Evolutionary conservation across 768 basidiomycete genomes (phyloP), one percentile per base, ranked within the genome.

Genomic region (Trametes villosa): DNA sequence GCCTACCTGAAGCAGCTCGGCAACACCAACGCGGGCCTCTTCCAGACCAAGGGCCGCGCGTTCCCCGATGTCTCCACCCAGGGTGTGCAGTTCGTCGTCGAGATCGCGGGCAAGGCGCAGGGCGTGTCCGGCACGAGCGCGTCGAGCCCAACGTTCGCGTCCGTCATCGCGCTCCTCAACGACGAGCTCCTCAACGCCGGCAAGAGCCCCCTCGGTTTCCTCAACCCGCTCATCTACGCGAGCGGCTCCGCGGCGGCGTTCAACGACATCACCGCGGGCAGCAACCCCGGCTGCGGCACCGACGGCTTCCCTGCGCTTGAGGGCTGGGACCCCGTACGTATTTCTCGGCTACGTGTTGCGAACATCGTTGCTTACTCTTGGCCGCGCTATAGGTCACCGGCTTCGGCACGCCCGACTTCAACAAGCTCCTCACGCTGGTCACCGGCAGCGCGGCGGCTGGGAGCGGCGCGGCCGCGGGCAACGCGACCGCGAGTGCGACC

Each of bases 61-160:
- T 83, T 74, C 72, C 83, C 83, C 36, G 81, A 83, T 69, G 71
- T 83, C 41, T 70, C 79, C 30, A 78, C 82, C 6, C 68, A 72
- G 57, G 76, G 74, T 7, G 61, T 72, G 40, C 69, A 74, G 62
- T 72, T 74, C 56, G 77, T 89, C 34, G 76, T 75, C 64, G 57
- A 68, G 51, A 44, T 61, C 61, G 53, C 51, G 38, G 65, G 64
- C n/a, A 13, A 63, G 40, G 40, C 53, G 11, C 67, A 56, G 24
- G 58, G 66, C 34, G 72, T 73, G 49, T 68, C 64, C 15, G 71
- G 71, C 49, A 72, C 71, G 29, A 65, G 63, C 50, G 67, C 64
- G 33, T 60, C 63, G 9, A 65, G 57, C 42, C 71, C 71, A 11
- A 64, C 62, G 9, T 70, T 73, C 59, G 72, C 72, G 13, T 52